Evolutionary conservation across 1,284 basidiomycete genomes (phyloP).

Genomic region (Tausonia pullulans): DNA sequence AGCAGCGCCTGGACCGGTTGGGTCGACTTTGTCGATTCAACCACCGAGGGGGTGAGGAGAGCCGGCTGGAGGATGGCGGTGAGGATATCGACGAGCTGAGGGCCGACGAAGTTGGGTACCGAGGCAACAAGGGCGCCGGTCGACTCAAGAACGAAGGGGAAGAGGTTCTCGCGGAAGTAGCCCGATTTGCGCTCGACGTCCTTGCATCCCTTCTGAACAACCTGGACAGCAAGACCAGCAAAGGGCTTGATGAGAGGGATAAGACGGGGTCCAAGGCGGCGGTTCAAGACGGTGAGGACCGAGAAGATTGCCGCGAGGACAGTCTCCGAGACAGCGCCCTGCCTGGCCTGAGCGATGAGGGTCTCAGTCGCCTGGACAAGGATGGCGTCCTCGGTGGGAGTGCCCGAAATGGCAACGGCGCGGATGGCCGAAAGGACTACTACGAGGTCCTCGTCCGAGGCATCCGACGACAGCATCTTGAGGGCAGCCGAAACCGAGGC

Average conservation of each 20-base stretch:
- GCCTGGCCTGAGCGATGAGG: slow-evolving; percentile 34
- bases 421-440: slow-evolving; percentile 48
- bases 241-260: slow-evolving; percentile 73
- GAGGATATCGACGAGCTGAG: slow-evolving; percentile 35
- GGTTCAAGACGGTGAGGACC: slow-evolving; percentile 47
- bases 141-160: slow-evolving; percentile 15
- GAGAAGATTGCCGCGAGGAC: slow-evolving; percentile 11
- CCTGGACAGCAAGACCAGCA: slow-evolving; percentile 45
- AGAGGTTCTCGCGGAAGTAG: slow-evolving; percentile 15
- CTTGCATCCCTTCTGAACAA: slow-evolving; percentile 23
- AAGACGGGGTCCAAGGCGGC: slow-evolving; percentile 68
- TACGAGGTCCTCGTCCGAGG: background rate
- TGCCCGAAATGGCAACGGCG: slow-evolving; percentile 47
- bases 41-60: slow-evolving; percentile 22
- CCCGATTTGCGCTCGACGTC: slow-evolving; percentile 1
- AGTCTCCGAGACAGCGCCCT: slow-evolving; percentile 37
- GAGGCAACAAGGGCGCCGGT: slow-evolving; percentile 25
- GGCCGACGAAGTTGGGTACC: slow-evolving; percentile 36
- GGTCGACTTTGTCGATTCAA: slow-evolving; percentile 2
- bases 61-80: slow-evolving; percentile 24
- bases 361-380: slow-evolving; percentile 50
- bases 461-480: slow-evolving; percentile 21
- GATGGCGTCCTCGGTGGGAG: slow-evolving; percentile 52
- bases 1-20: slow-evolving; percentile 23
- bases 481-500: slow-evolving; percentile 41